Conservation (phyloP, 495 filamentous ascomycete species). For the Trichoderma virens region DNA sequence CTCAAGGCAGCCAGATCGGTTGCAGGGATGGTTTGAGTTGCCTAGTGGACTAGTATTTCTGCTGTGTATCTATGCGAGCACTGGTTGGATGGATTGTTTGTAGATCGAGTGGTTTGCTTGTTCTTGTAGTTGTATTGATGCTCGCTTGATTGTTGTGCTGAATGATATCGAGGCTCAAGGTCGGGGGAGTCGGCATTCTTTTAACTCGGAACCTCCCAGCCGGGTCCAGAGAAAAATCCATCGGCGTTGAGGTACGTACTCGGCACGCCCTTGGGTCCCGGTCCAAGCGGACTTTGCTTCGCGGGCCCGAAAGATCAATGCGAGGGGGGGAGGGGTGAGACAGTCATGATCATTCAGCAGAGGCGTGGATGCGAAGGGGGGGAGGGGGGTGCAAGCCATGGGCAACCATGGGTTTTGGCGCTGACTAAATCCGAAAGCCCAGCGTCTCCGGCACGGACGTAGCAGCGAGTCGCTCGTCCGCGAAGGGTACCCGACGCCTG, state of each 20-base stretch:
- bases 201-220: conserved; percentile 4
- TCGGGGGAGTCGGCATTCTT: conserved; percentile 9
- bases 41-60: neutral
- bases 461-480: neutral
- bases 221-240: neutral
- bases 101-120: neutral
- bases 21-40: conserved; percentile 8
- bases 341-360: neutral
- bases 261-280: neutral
- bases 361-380: neutral
- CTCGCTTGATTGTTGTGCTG: conserved; percentile 1
- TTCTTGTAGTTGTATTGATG: neutral
- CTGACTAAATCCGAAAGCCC: conserved; percentile 7
- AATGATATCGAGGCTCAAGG: conserved; percentile 7
- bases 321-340: neutral
- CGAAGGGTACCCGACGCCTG: neutral
- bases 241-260: neutral
- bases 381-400: neutral
- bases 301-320: conserved; percentile 3
- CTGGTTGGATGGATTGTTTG: neutral
- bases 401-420: neutral
- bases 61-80: neutral
- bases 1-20: conserved; percentile 5
- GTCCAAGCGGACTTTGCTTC: conserved; percentile 1
- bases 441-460: neutral